Conservation (phyloP, 352 stramenopile genomes). For the Phytophthora ramorum region DNA sequence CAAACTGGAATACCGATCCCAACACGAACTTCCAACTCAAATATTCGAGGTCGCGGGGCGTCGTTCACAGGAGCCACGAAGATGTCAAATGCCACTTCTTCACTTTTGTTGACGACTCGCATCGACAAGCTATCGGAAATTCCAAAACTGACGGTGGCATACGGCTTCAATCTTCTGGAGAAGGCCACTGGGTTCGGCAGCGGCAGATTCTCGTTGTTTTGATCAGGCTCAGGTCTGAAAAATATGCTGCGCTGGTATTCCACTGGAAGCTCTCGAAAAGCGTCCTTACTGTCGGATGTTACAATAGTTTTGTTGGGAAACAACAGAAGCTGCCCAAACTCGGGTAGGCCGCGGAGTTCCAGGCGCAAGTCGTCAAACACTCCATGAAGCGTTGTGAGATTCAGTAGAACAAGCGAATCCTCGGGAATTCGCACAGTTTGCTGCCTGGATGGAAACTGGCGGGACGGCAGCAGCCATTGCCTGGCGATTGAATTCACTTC, state of each 20-base stretch:
- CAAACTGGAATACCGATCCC: conserved; percentile 20
- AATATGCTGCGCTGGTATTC: conserved; percentile 59
- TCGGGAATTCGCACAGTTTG: conserved; percentile 51
- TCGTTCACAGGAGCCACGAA: conserved; percentile 65
- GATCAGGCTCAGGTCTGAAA: conserved; percentile 48
- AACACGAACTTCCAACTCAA: conserved; percentile 37
- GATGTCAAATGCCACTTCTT: conserved; percentile 49
- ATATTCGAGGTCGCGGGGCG: conserved; percentile 33
- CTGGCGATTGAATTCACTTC: conserved; percentile 34
- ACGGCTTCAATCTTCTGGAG: conserved; percentile 42
- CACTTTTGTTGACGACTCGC: conserved; percentile 39
- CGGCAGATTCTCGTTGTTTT: conserved; percentile 61
- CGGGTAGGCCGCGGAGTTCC: conserved; percentile 53
- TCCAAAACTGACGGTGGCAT: conserved; percentile 43
- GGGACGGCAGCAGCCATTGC: conserved; percentile 45
- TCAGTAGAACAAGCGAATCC: conserved; percentile 51
- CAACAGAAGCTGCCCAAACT: conserved; percentile 59
- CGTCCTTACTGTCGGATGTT: conserved; percentile 38
- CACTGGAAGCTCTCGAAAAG: conserved; percentile 53
- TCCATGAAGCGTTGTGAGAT: conserved; percentile 64
- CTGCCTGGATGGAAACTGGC: conserved; percentile 42
- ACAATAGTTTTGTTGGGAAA: conserved; percentile 57
- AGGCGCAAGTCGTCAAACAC: conserved; percentile 69
- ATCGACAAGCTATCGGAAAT: conserved; percentile 41
- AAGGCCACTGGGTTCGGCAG: conserved; percentile 45